Percentiles rank a stretch among this genome's conserved stretches.
Evolutionary conservation across 2,329 filamentous ascomycete species (phyloP).

Genomic region (Spiromastix sp.): DNA sequence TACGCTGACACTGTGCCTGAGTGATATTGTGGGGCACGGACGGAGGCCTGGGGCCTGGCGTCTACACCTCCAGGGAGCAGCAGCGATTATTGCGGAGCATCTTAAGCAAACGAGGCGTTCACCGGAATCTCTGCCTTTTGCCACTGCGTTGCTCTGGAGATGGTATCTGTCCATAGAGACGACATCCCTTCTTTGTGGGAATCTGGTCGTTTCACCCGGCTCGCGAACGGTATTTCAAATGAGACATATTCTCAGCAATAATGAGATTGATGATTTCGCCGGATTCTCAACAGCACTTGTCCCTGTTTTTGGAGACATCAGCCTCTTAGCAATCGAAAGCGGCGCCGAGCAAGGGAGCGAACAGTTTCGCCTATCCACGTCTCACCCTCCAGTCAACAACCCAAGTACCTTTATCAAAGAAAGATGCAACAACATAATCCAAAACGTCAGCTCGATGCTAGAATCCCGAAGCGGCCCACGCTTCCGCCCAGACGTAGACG

Average conservation of each 20-base stretch:
- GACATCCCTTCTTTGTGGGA: conserved; percentile 10
- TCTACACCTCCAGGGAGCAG: conserved; percentile 11
- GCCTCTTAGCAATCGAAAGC: conserved; percentile 9
- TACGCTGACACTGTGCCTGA: conserved; percentile 10
- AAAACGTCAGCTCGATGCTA: conserved; percentile 8
- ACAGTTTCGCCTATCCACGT: background rate
- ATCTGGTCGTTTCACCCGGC: conserved; percentile 8
- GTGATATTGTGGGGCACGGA: conserved; percentile 11
- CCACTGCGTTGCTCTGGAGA: conserved; percentile 11
- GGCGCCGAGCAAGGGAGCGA: conserved; percentile 2
- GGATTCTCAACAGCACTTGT: conserved; percentile 11
- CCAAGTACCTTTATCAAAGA: conserved; percentile 6
- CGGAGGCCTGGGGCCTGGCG: conserved; percentile 11
- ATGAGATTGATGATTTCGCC: conserved; percentile 12
- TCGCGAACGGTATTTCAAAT: conserved; percentile 7
- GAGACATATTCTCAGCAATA: conserved; percentile 7
- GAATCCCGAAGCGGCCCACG: conserved; percentile 6
- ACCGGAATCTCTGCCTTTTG: conserved; percentile 4
- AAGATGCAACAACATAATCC: conserved; percentile 9
- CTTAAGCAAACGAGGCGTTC: conserved; percentile 5
- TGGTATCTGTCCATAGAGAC: conserved; percentile 14
- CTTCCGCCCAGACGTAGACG: conserved; percentile 9
- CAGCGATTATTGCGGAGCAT: conserved; percentile 11
- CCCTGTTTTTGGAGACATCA: conserved; percentile 11
- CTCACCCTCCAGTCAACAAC: background rate